Conservation (phyloP, 225 moss, liverwort and hornwort species). For the Pleurozium schreberi region DNA sequence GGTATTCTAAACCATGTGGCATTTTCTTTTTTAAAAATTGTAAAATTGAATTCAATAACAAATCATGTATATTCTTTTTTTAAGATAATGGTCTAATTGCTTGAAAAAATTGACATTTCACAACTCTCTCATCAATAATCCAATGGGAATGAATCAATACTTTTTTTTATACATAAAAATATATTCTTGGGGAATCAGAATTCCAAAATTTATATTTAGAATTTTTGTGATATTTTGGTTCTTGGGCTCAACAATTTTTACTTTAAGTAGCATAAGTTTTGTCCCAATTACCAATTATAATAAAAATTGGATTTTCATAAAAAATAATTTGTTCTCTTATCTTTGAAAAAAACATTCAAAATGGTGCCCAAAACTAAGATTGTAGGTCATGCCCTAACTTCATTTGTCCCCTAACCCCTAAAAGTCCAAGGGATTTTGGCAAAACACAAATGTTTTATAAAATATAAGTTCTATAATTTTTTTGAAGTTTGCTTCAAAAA, state of each 20-base stretch:
- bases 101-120: background rate
- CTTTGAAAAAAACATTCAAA: background rate
- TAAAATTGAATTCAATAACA: background rate
- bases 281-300: accelerated
- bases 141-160: background rate
- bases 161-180: accelerated
- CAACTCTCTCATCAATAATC: background rate
- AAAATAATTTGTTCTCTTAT: background rate
- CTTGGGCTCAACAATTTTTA: background rate
- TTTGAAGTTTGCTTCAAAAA: too few species aligned
- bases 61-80: background rate
- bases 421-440: too few species aligned
- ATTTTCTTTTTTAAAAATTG: background rate
- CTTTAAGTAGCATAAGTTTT: accelerated
- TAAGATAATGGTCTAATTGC: background rate
- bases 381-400: background rate
- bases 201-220: background rate
- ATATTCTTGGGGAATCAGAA: accelerated
- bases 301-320: too few species aligned
- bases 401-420: background rate
- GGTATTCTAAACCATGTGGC: background rate
- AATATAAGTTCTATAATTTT: too few species aligned
- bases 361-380: background rate
- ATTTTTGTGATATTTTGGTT: background rate
- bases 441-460: too few species aligned